Conservation (phyloP, 805 yeast genomes). For the Lipomyces oligophaga region DNA sequence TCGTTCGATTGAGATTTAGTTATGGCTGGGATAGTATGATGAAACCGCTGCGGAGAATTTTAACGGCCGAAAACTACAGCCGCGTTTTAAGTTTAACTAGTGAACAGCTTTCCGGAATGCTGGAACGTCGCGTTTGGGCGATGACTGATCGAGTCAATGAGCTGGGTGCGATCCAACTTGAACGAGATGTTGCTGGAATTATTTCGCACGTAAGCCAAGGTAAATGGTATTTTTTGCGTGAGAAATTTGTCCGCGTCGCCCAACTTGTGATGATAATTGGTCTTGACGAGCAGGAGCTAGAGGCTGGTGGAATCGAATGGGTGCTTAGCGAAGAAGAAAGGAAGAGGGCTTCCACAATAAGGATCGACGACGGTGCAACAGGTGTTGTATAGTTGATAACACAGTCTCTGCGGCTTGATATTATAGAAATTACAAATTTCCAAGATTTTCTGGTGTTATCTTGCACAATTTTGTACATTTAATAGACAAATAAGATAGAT, state of each 20-base stretch:
- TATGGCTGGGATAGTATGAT: constrained; percentile 62
- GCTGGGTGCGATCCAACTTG: constrained; percentile 77
- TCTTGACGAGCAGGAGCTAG: constrained; percentile 65
- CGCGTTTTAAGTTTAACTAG: constrained; percentile 50
- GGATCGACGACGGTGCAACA: constrained; percentile 48
- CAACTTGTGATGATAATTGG: constrained; percentile 81
- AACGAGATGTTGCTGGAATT: constrained; percentile 70
- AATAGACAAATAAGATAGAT: too few relatives aligned
- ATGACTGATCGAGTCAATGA: constrained; percentile 70
- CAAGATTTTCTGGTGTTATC: too few relatives aligned
- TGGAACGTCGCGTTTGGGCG: constrained; percentile 67
- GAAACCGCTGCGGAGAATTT: constrained; percentile 58
- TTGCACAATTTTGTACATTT: too few relatives aligned
- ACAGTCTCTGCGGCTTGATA: too few relatives aligned
- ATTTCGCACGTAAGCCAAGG: constrained; percentile 64
- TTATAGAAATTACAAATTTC: too few relatives aligned
- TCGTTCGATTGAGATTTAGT: constrained; percentile 43
- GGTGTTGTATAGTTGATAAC: too few relatives aligned
- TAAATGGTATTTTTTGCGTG: constrained; percentile 68
- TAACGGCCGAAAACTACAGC: constrained; percentile 53
- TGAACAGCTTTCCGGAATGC: constrained; percentile 48
- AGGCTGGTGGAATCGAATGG: constrained; percentile 54
- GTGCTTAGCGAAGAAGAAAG: constrained; percentile 74
- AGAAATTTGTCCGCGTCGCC: constrained; percentile 72
- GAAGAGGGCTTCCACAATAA: constrained; percentile 53